A percentile compares a stretch with the other conserved stretches of the same genome.
These are phyloP conservation scores for Blastocrithidia nonstop DNA, from an alignment of 208 protist species.

Conservation along the genomic window DNA sequence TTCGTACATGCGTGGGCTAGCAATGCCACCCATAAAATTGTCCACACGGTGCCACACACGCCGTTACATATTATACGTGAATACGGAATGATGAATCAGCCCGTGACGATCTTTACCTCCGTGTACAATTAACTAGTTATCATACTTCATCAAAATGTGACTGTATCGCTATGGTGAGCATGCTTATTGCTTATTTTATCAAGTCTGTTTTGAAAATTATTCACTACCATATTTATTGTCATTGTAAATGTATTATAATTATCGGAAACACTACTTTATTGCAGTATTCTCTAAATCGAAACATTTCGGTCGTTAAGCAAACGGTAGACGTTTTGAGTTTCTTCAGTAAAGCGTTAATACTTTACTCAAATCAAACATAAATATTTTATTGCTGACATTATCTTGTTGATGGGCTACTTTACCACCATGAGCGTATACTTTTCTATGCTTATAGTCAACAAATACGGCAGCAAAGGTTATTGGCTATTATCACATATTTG, in stretches of 20 bases:
- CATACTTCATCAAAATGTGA: conserved; percentile 2
- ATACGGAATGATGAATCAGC: neutral
- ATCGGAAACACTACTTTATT: neutral
- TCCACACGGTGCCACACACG: neutral
- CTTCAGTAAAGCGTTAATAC: neutral
- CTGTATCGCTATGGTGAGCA: neutral
- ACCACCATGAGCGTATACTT: neutral
- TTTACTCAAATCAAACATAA: too few species aligned
- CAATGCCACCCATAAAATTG: neutral
- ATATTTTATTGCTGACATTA: too few species aligned
- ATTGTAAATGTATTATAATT: neutral
- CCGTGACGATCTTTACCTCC: neutral
- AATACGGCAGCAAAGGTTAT: neutral
- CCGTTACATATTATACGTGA: neutral
- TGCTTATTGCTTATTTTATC: neutral
- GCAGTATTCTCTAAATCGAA: neutral
- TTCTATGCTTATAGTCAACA: neutral
- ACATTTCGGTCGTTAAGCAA: neutral
- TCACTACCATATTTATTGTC: neutral
- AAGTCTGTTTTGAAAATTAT: neutral
- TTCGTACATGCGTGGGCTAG: neutral
- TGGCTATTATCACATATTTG: neutral
- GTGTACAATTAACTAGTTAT: neutral
- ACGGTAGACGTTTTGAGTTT: neutral
- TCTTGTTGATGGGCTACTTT: too few species aligned